Evolutionary conservation across 108 stramenopile genomes (phyloP).

Genomic region (Skeletonema potamos): DNA sequence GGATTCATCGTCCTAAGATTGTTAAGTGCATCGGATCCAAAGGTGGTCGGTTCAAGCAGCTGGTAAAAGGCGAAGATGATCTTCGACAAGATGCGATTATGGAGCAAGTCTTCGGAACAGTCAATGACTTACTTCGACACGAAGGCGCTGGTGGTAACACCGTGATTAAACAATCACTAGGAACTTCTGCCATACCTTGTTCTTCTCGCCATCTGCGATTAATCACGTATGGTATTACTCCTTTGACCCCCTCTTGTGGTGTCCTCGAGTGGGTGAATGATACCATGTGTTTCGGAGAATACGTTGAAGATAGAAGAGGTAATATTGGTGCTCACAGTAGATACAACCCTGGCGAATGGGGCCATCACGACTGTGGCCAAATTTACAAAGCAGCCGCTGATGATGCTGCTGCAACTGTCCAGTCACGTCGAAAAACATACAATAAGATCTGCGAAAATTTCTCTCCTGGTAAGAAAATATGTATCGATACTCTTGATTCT

Average conservation of each 20-base stretch:
- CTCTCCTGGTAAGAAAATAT: constrained; percentile 57
- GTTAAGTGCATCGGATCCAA: constrained; percentile 78
- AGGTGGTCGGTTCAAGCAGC: constrained; percentile 75
- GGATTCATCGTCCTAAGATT: constrained; percentile 88
- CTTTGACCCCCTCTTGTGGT: constrained; percentile 87
- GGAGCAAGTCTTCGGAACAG: constrained; percentile 92
- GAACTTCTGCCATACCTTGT: background rate
- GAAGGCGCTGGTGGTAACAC: constrained; percentile 21
- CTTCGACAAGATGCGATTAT: constrained; percentile 97
- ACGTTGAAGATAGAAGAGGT: constrained; percentile 39
- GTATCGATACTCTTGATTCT: background rate
- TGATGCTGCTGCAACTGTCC: constrained; percentile 48
- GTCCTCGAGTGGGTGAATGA: constrained; percentile 97
- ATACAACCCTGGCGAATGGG: constrained; percentile 90
- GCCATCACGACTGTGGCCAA: constrained; percentile 13
- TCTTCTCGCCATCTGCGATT: constrained; percentile 50
- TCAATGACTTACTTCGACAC: constrained; percentile 80
- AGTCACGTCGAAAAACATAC: constrained; percentile 55
- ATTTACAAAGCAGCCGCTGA: constrained; percentile 47
- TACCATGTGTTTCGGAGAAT: constrained; percentile 77
- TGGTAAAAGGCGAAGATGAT: constrained; percentile 95
- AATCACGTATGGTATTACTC: constrained; percentile 87
- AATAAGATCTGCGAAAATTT: constrained; percentile 69
- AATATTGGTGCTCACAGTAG: constrained; percentile 57
- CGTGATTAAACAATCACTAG: constrained; percentile 2